phyloP scores from a whole-genome alignment of 2,329 filamentous ascomycete genomes.

The Diaporthe ilicicola region DNA sequence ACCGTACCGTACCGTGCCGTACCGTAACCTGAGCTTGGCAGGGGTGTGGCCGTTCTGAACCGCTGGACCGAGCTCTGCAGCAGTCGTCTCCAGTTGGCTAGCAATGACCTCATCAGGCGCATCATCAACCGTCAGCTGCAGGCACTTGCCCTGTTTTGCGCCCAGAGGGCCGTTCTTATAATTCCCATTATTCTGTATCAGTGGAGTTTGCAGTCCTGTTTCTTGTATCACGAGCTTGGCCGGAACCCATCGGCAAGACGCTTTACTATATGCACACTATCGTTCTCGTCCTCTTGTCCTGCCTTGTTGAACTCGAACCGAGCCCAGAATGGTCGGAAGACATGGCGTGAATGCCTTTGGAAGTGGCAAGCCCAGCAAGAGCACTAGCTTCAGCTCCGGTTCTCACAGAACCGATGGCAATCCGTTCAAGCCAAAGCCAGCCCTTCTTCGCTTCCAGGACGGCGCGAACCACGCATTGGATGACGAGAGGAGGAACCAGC shows the following conservation, averaged over 20 bases:
- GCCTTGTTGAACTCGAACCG: not conserved
- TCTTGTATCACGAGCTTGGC: not conserved
- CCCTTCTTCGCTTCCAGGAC: conserved; percentile 52
- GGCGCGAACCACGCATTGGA: conserved; percentile 54
- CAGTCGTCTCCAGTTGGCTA: conserved; percentile 43
- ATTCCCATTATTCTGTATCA: not conserved
- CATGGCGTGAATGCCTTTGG: conserved; percentile 22
- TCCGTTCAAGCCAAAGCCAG: conserved; percentile 26
- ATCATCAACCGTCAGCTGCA: conserved; percentile 7
- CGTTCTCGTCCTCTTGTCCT: not conserved
- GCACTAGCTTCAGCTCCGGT: not conserved
- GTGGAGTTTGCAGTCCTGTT: not conserved
- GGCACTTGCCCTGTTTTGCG: not conserved
- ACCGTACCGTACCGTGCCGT: not conserved
- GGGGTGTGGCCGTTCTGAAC: not conserved
- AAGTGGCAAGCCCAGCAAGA: not conserved
- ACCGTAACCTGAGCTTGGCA: conserved; percentile 4
- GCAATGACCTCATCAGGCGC: conserved; percentile 28
- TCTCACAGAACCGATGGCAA: not conserved
- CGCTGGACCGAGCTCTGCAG: not conserved
- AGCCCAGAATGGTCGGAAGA: conserved; percentile 30
- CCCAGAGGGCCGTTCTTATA: not conserved
- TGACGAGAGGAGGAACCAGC: conserved; percentile 51
- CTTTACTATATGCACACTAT: not conserved
- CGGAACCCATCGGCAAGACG: not conserved